Evolutionary conservation across 2,329 filamentous ascomycete species (phyloP).

Genomic region (Rhynchosporium agropyri): DNA sequence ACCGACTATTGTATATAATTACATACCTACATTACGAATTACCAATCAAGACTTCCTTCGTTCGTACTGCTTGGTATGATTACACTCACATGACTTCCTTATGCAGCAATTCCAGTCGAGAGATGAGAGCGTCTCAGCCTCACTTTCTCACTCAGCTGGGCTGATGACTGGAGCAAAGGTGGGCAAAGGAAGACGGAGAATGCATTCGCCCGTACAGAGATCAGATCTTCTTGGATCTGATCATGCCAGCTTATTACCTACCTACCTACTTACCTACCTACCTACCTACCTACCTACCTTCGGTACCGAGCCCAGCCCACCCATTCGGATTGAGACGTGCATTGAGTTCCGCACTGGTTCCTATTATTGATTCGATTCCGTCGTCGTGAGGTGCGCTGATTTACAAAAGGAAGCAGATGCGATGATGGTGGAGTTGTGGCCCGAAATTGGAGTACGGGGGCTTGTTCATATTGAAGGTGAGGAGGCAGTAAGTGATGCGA

Average conservation of each 20-base stretch:
- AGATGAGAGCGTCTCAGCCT: conserved; percentile 8
- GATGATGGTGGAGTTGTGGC: too few relatives aligned
- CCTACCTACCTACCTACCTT: background rate
- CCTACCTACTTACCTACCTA: background rate
- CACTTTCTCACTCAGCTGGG: background rate
- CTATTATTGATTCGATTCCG: background rate
- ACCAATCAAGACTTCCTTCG: too few relatives aligned
- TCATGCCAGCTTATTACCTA: background rate
- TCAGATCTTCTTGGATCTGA: background rate
- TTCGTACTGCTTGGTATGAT: too few relatives aligned
- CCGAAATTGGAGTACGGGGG: too few relatives aligned
- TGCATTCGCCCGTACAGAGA: background rate
- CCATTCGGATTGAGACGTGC: background rate
- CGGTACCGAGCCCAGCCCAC: conserved; percentile 1
- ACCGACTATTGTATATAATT: conserved; percentile 21
- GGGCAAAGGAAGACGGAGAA: background rate
- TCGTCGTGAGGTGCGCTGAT: background rate
- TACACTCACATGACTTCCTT: too few relatives aligned
- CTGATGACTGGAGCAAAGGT: background rate
- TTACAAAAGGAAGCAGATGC: too few relatives aligned
- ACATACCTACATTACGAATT: background rate
- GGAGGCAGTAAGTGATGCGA: too few relatives aligned
- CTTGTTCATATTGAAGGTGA: too few relatives aligned
- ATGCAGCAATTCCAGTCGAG: background rate
- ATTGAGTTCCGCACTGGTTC: background rate